Percentiles rank a stretch among this genome's conserved stretches.
Evolutionary conservation across 805 yeast species (phyloP).

Genomic region (Brettanomyces custersianus): DNA sequence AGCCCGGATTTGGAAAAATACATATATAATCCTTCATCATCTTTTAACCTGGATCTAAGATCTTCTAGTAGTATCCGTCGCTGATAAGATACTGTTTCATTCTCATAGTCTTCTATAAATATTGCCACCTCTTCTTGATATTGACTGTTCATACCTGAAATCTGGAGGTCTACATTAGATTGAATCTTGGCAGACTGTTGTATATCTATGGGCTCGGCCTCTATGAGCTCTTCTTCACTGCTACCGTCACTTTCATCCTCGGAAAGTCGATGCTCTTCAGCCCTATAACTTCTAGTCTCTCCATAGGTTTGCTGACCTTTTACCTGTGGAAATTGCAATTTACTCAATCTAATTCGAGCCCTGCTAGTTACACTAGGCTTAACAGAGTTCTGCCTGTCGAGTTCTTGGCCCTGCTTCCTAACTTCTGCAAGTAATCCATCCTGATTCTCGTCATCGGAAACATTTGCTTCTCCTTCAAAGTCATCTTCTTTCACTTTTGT

Average conservation of each 20-base stretch:
- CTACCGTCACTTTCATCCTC: slow-evolving; percentile 9
- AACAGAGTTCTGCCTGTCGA: too few relatives aligned
- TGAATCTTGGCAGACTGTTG: slow-evolving; percentile 8
- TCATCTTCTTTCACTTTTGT: too few relatives aligned
- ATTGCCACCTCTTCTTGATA: slow-evolving; percentile 9
- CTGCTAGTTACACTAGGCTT: too few relatives aligned
- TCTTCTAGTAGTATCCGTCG: slow-evolving; percentile 5
- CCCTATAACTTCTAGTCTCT: slow-evolving; percentile 18
- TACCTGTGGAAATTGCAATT: too few relatives aligned
- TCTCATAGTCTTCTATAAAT: slow-evolving; percentile 1
- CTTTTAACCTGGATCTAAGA: background rate
- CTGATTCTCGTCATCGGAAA: too few relatives aligned
- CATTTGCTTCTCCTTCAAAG: too few relatives aligned
- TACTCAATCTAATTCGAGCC: too few relatives aligned
- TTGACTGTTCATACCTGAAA: slow-evolving; percentile 24
- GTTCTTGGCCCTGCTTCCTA: too few relatives aligned
- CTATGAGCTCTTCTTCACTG: slow-evolving; percentile 10
- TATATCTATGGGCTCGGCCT: background rate
- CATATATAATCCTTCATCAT: background rate
- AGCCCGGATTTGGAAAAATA: slow-evolving; percentile 1
- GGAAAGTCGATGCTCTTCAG: slow-evolving; percentile 8
- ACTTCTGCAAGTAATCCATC: too few relatives aligned
- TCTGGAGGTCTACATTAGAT: slow-evolving; percentile 21
- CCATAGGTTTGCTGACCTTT: slow-evolving; percentile 25
- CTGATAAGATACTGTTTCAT: background rate